Evolutionary conservation across 2,329 filamentous ascomycete species (phyloP), one percentile per base, ranked within the genome.

Genomic region (Elsinoe necatrix): DNA sequence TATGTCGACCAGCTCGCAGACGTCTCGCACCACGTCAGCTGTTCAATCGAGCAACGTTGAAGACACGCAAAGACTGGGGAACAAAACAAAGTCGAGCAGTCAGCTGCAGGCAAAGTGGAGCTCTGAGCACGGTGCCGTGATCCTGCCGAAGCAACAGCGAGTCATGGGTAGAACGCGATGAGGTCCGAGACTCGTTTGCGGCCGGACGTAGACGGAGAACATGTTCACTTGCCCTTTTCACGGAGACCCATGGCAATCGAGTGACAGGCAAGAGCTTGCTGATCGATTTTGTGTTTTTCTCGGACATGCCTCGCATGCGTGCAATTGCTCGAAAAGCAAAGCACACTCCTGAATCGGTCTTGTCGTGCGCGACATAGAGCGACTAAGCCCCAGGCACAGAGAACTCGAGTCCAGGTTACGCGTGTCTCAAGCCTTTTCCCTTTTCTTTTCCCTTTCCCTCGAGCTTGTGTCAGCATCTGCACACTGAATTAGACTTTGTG

Each of bases 391-490:
- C 27, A 29, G 27, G 27, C 27, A 29, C 27, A 29, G 27, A 29
- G 27, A 29, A 4, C 9, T 29, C 9, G 43, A 48, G 25, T 11
- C 37, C 16, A 16, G 16, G 8, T 20, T 35, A 35, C 48, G 48
- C 34, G 48, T 35, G 29, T 52, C 48, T n/a, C n/a, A n/a, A 52
- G 48, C 48, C 29, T 52, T 52, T 52, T 52, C 27, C n/a, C n/a
- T n/a, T n/a, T n/a, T n/a, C 29, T 52, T 52, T 52, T 52, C 27
- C n/a, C n/a, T n/a, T n/a, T n/a, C n/a, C 29, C 29, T 37, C 31
- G 20, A 50, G 48, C 39, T 16, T 52, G 31, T 29, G 25, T 29
- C 48, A 52, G 48, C 31, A 34, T 18, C 21, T 27, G 45, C 39
- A 31, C 45, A 52, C 31, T 52, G 31, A 39, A 52, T 37, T 52